Base-by-base conservation (phyloP, 2,329 filamentous ascomycete species). In the Aspergillus uvarum region DNA sequence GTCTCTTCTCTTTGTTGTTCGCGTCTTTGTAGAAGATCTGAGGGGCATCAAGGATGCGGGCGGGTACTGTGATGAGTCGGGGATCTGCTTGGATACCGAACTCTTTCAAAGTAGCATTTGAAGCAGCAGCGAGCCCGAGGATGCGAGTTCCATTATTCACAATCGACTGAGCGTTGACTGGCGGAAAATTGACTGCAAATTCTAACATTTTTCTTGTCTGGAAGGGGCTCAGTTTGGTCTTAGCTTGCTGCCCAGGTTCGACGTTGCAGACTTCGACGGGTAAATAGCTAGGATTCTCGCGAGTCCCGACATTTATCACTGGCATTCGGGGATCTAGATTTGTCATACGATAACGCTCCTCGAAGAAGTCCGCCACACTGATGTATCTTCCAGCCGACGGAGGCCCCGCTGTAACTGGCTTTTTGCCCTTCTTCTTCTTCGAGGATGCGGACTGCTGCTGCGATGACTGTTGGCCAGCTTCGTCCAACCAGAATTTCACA, bases 141-240 rank as follows among this genome's bases (percentile, higher is more conserved):
- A 85, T 77, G 19, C 77, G 59, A 2, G 67, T 64, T n/a, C 85
- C 89, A 8, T 82, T 80, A 0, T 72, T 81, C 1, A 83, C 80
- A 66, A 95, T 89, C 0, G 87, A 89, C 1, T 80, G 70, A 0
- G 87, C 89, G 64, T 94, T 96, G 5, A 82, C 77, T 1, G 81
- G 81, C 0, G 91, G 90, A 0, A 77, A 77, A 4, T 89, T 83
- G 58, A 89, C 90, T 1, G 91, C 89, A 70, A 91, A 91, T 0
- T 77, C 76, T 50, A 94, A 86, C 90, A 95, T 93, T 0, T 77
- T 68, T 0, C 82, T 80, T 0, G 89, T 90, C 69, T 94, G 89
- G 0, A 80, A 73, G 0, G 82, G 78, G 0, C 72, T 81, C 16
- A 93, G 79, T 67, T 87, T 86, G 4, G 82, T 77, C 44, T 83